phyloP scores from a whole-genome alignment of 345 rosid species.

The Ailanthus altissimus region DNA sequence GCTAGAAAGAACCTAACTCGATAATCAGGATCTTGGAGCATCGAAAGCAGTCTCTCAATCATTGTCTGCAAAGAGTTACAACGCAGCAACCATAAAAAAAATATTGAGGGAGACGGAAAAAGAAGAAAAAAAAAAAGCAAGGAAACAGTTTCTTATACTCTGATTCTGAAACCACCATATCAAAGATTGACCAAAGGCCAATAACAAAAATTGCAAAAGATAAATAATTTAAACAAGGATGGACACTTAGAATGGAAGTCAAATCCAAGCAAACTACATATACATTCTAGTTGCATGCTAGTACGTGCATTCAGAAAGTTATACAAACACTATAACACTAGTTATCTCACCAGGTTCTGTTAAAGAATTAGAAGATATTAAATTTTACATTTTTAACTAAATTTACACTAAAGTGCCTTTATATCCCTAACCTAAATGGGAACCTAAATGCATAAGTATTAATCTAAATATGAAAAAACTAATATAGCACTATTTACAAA shows the following conservation, averaged over 20 bases:
- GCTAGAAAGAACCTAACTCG: conserved; percentile 78
- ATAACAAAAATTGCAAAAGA: not conserved
- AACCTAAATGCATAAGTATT: too few relatives aligned
- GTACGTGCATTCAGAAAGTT: too few relatives aligned
- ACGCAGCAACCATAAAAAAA: not conserved
- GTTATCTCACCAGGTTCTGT: too few relatives aligned
- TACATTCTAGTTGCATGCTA: not conserved
- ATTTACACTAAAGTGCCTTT: too few relatives aligned
- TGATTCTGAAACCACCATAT: not conserved
- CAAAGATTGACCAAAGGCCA: not conserved
- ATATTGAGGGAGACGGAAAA: not conserved
- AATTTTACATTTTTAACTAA: too few relatives aligned
- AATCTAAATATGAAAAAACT: too few relatives aligned
- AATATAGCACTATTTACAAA: too few relatives aligned
- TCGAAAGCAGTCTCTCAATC: conserved; percentile 66
- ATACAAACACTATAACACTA: not conserved
- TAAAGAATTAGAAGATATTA: too few relatives aligned
- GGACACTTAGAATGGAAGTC: not conserved
- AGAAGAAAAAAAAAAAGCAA: not conserved
- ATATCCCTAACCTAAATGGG: too few relatives aligned
- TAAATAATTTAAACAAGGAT: not conserved
- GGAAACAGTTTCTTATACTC: not conserved
- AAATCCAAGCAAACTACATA: not conserved
- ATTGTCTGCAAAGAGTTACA: conserved; percentile 52
- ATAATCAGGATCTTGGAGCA: conserved; percentile 84